These are phyloP conservation scores for Starmera pachycereana DNA, from an alignment of 805 yeast species.

Conservation along the genomic window DNA sequence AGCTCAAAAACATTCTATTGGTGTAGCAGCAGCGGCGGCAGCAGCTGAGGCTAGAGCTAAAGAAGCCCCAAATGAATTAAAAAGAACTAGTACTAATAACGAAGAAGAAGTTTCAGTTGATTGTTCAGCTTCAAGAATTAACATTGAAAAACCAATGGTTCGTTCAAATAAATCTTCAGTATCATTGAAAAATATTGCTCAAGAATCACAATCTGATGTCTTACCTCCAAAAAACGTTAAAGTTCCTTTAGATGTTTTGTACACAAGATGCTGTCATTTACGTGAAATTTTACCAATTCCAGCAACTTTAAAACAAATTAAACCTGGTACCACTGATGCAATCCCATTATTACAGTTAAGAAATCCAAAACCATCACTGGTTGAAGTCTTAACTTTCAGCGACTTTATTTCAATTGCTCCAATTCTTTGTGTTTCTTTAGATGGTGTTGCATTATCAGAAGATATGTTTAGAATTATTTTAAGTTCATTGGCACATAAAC, in stretches of 20 bases:
- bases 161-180: conserved; percentile 20
- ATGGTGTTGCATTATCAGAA: conserved; percentile 63
- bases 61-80: conserved; percentile 21
- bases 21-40: conserved; percentile 26
- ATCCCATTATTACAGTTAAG: conserved; percentile 65
- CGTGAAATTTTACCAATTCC: conserved; percentile 90
- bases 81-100: conserved; percentile 19
- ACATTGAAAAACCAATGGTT: conserved; percentile 34
- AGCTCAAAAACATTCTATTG: conserved; percentile 19
- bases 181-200: conserved; percentile 14
- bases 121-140: conserved; percentile 23
- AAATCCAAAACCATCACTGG: conserved; percentile 81
- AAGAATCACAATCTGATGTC: conserved; percentile 14
- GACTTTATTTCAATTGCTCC: conserved; percentile 87
- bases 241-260: conserved; percentile 56
- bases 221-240: conserved; percentile 21
- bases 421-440: conserved; percentile 63
- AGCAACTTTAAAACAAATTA: conserved; percentile 74
- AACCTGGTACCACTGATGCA: conserved; percentile 68
- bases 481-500: conserved; percentile 50
- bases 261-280: conserved; percentile 87
- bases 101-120: conserved; percentile 29
- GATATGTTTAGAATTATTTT: conserved; percentile 69
- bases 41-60: conserved; percentile 28
- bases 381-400: conserved; percentile 78